A percentile compares a stretch with the other conserved stretches of the same genome.
Conservation (phyloP, 768 basidiomycete genomes). For the Lenzites betulinus region DNA sequence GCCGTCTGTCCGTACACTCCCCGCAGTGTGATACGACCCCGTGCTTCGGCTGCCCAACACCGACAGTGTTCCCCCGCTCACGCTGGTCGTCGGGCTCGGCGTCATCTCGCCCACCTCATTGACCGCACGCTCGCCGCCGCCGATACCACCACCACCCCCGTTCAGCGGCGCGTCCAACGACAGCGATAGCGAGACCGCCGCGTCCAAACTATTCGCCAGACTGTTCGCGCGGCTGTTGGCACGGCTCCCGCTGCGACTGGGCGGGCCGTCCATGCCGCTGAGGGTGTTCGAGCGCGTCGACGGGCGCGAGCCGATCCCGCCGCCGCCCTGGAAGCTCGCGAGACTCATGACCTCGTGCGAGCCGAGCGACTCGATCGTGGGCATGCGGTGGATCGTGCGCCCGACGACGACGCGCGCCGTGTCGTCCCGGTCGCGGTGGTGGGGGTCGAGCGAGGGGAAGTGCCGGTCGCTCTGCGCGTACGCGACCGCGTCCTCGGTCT, state of each 20-base stretch:
- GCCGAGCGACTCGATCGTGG: slow-evolving; percentile 78
- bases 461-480: slow-evolving; percentile 28
- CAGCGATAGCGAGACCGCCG: slow-evolving; percentile 26
- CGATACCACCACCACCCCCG: neutral
- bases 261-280: slow-evolving; percentile 22
- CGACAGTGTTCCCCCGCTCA: neutral
- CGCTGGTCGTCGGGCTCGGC: slow-evolving; percentile 18
- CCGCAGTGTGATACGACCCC: slow-evolving; percentile 12
- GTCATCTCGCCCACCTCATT: slow-evolving; percentile 15
- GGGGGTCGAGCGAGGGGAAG: neutral
- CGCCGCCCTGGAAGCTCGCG: slow-evolving; percentile 22
- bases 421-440: slow-evolving; percentile 23
- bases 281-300: slow-evolving; percentile 33
- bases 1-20: slow-evolving; percentile 1
- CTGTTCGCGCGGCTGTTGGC: slow-evolving; percentile 21
- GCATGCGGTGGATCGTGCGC: slow-evolving; percentile 69
- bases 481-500: slow-evolving; percentile 52
- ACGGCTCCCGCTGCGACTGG: slow-evolving; percentile 16
- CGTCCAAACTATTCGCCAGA: slow-evolving; percentile 30
- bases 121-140: neutral
- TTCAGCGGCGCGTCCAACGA: slow-evolving; percentile 17
- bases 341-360: slow-evolving; percentile 53
- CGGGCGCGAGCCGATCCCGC: slow-evolving; percentile 22
- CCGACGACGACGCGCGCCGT: slow-evolving; percentile 65
- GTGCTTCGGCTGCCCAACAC: slow-evolving; percentile 12